Base-by-base conservation (phyloP, 2,329 filamentous ascomycete genomes). In the Kalaharituber pfeilii region DNA sequence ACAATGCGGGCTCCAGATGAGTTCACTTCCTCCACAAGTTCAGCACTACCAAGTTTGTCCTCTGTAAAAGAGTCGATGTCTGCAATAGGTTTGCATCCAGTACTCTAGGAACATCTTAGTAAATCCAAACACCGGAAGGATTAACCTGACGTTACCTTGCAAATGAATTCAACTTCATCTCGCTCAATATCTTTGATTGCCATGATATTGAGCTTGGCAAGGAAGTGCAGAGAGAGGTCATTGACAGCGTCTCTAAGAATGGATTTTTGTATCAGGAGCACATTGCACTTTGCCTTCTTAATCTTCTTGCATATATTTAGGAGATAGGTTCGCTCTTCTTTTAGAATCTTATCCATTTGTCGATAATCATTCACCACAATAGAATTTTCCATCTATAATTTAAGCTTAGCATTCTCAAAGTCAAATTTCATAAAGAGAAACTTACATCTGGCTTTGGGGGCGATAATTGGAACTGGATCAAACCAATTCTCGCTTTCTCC, bases 291-390 rank as follows among this genome's bases (percentile, higher is more conserved):
- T 63, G 91, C 88, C 77, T 96, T 98, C 74, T 96, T 95, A 71
- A 98, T 98, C 78, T 96, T 98, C 79, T 98, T 96, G 67, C 93
- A 88, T 80, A 98, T 85, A 75, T 96, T 96, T 56, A 98, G 78
- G 60, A 98, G 79, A 71, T 98, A 98, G 63, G 91, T 85, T 63
- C 91, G 86, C 75, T 98, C 91, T 73, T 98, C 91, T 73, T 98
- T 98, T 64, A 98, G 79, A 62, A 98, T 98, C 78, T 96, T 98
- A 75, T 98, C 91, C 91, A 98, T 98, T 70, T 98, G 91, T 67
- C 91, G 80, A 77, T 98, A 98, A 74, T 98, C 91, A 71, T 98
- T 98, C 66, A 98, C 91, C 28, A 94, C 82, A 61, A 98, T 96
- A 67, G 93, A 91, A 73, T 98, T 98, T 74, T 98, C 91, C 91